Conservation (phyloP, 805 yeast species). For the Allodekkera sacchari region DNA sequence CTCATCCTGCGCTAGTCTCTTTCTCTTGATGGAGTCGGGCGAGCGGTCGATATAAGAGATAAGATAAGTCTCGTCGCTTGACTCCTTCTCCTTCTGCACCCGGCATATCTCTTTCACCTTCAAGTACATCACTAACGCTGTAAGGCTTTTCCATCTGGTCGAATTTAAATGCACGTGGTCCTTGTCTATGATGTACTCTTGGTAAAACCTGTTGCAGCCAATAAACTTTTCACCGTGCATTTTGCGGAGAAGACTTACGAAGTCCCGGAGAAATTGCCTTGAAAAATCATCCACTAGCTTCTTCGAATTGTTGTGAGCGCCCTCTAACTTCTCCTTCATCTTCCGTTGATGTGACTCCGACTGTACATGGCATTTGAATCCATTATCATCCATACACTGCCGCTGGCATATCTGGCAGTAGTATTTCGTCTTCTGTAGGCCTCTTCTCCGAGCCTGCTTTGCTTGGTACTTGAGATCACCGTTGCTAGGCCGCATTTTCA, state of each 20-base stretch:
- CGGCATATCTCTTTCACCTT: conserved; percentile 47
- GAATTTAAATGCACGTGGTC: conserved; percentile 89
- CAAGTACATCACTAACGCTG: conserved; percentile 57
- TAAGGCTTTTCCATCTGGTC: conserved; percentile 67
- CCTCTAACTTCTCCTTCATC: conserved; percentile 36
- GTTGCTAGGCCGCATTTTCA: conserved; percentile 1
- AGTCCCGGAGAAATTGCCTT: conserved; percentile 50
- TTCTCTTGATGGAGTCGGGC: conserved; percentile 36
- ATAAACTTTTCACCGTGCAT: conserved; percentile 78
- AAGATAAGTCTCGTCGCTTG: conserved; percentile 13
- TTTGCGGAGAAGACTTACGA: conserved; percentile 49
- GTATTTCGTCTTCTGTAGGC: conserved; percentile 77
- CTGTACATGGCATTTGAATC: conserved; percentile 81
- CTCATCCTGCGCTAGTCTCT: conserved; percentile 30
- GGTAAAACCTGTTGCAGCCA: conserved; percentile 80
- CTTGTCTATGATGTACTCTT: conserved; percentile 75
- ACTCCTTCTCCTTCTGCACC: conserved; percentile 35
- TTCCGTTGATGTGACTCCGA: conserved; percentile 70
- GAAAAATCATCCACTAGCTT: conserved; percentile 48
- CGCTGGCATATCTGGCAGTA: conserved; percentile 90
- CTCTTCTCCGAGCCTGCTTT: conserved; percentile 67
- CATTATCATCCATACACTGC: conserved; percentile 95
- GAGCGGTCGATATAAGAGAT: conserved; percentile 47
- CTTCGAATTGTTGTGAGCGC: conserved; percentile 28
- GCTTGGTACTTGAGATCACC: conserved; percentile 18